These are phyloP conservation scores for Aureobasidium sp. DNA, from an alignment of 2,329 filamentous ascomycete species.

Conservation along the genomic window DNA sequence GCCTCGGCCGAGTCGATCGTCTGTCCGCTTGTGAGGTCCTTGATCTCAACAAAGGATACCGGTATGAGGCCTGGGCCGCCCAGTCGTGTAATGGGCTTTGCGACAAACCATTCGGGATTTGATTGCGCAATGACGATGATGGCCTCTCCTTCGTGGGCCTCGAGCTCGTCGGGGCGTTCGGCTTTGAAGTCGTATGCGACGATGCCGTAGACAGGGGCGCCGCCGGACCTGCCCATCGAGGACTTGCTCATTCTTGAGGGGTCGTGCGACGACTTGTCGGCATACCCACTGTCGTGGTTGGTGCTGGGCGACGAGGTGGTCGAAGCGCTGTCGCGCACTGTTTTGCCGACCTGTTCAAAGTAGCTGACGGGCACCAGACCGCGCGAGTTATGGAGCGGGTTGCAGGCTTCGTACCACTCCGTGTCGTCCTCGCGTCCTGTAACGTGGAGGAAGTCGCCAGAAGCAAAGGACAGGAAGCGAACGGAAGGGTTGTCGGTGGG, in stretches of 20 bases:
- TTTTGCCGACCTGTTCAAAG: slow-evolving; percentile 88
- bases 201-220: slow-evolving; percentile 91
- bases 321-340: slow-evolving; percentile 73
- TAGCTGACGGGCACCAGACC: slow-evolving; percentile 90
- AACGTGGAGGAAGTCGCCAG: slow-evolving; percentile 97
- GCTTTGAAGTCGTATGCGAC: slow-evolving; percentile 97
- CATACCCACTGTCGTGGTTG: slow-evolving; percentile 89
- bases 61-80: slow-evolving; percentile 93
- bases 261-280: slow-evolving; percentile 43
- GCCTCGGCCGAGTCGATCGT: slow-evolving; percentile 82
- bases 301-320: slow-evolving; percentile 32
- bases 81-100: slow-evolving; percentile 96
- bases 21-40: slow-evolving; percentile 83
- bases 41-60: slow-evolving; percentile 92
- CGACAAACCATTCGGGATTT: slow-evolving; percentile 98
- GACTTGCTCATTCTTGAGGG: slow-evolving; percentile 37
- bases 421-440: slow-evolving; percentile 89
- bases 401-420: slow-evolving; percentile 98
- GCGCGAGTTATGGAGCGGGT: slow-evolving; percentile 79
- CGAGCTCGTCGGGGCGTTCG: slow-evolving; percentile 89
- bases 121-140: slow-evolving; percentile 99
- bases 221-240: slow-evolving; percentile 28
- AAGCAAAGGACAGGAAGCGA: slow-evolving; percentile 73
- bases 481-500: slow-evolving; percentile 40
- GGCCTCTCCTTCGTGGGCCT: slow-evolving; percentile 89